Evolutionary conservation across 129 eudicot species (phyloP).

Genomic region (Dittrichia graveolens): DNA sequence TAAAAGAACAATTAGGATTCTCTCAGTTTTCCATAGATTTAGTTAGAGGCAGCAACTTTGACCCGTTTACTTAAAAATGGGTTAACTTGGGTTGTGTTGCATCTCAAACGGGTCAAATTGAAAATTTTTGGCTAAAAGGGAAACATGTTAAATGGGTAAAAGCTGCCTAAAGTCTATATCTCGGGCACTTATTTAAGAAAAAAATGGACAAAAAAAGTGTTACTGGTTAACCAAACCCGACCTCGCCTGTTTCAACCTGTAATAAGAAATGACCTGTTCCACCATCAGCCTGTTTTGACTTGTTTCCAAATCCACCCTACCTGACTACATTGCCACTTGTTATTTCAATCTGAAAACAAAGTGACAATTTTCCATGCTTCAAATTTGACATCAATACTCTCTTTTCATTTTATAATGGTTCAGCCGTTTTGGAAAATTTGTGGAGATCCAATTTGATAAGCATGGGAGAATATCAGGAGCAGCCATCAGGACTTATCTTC

Average conservation of each 20-base stretch:
- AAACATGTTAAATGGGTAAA: constrained; percentile 2
- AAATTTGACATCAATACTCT: constrained; percentile 16
- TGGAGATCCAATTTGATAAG: constrained; percentile 97
- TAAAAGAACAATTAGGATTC: not conserved
- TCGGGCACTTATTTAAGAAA: not conserved
- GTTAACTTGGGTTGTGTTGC: not conserved
- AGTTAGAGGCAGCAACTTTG: not conserved
- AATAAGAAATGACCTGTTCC: not conserved
- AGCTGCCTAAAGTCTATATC: not conserved
- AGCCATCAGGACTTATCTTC: constrained; percentile 94
- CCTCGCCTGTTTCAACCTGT: not conserved
- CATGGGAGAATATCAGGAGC: constrained; percentile 99
- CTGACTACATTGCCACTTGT: not conserved
- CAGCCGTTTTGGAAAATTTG: constrained; percentile 99
- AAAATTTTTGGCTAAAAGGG: not conserved
- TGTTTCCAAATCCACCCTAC: not conserved
- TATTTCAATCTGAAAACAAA: not conserved
- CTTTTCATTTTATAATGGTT: constrained; percentile 28
- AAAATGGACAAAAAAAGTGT: not conserved
- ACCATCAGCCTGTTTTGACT: not conserved
- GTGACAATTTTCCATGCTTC: constrained; percentile 8
- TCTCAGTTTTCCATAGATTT: constrained; percentile 9
- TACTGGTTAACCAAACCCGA: not conserved
- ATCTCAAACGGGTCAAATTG: not conserved
- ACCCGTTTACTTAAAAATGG: not conserved